These are phyloP conservation scores for Xylaria sp. DNA, from an alignment of 2,329 filamentous ascomycete genomes.

Conservation along the genomic window DNA sequence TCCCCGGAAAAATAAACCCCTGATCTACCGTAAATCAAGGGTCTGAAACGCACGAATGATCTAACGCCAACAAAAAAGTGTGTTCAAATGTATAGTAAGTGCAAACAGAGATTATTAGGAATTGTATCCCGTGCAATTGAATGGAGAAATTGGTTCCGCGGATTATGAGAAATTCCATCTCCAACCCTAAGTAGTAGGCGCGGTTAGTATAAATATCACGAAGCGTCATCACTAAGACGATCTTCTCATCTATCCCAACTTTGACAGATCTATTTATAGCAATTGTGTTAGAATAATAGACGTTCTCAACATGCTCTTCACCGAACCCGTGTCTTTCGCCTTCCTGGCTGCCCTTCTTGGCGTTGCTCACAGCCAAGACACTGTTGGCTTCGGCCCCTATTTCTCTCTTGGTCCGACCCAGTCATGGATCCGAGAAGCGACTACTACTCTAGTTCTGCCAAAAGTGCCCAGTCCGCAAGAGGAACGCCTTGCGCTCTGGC, in stretches of 20 bases:
- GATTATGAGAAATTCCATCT: not conserved
- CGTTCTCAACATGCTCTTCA: not conserved
- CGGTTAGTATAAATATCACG: not conserved
- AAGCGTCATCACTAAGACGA: not conserved
- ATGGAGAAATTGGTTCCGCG: conserved; percentile 11
- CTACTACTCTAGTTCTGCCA: conserved; percentile 48
- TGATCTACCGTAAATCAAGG: not conserved
- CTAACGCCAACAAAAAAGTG: not conserved
- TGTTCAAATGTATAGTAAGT: not conserved
- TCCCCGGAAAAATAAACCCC: conserved; percentile 5
- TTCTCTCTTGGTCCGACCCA: conserved; percentile 50
- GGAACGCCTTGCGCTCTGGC: conserved; percentile 50
- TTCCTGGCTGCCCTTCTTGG: conserved; percentile 16
- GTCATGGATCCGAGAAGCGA: conserved; percentile 50
- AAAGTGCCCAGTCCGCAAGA: conserved; percentile 43
- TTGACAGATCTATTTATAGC: not conserved
- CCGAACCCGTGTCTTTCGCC: not conserved
- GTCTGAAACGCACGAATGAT: conserved; percentile 10
- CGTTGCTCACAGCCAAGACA: conserved; percentile 28
- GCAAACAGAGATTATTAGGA: not conserved
- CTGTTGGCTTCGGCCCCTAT: conserved; percentile 47
- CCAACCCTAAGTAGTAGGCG: not conserved
- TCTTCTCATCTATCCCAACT: not conserved
- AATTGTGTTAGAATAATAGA: not conserved
- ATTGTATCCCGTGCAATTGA: not conserved